phyloP scores from a whole-genome alignment of 2,329 filamentous ascomycete genomes.

The Sporothrix pallida region DNA sequence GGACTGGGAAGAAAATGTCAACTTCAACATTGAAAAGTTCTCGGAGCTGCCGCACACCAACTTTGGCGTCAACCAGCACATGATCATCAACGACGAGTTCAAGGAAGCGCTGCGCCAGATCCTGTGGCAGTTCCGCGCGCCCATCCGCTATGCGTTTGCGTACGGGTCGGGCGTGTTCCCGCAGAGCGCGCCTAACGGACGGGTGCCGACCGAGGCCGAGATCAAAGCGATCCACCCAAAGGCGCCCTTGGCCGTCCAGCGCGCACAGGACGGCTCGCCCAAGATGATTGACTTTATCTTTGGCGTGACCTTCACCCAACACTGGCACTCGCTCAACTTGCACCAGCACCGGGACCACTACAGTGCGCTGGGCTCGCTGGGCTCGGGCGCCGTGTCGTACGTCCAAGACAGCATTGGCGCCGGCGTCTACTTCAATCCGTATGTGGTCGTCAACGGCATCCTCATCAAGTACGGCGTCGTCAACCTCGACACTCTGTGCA shows the following conservation, averaged over 20 bases:
- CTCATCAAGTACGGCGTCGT: slow-evolving; percentile 98
- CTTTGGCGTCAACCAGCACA: slow-evolving; percentile 96
- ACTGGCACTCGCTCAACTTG: slow-evolving; percentile 96
- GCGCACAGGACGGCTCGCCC: slow-evolving; percentile 83
- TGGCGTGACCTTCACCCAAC: slow-evolving; percentile 89
- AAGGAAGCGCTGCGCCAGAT: slow-evolving; percentile 88
- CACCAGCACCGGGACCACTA: slow-evolving; percentile 90
- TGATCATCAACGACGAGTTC: slow-evolving; percentile 93
- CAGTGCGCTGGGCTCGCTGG: slow-evolving; percentile 80
- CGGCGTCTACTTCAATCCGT: slow-evolving; percentile 97
- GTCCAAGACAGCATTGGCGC: slow-evolving; percentile 90
- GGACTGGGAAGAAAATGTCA: slow-evolving; percentile 78
- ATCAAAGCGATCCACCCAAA: slow-evolving; percentile 76
- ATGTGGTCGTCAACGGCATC: slow-evolving; percentile 90
- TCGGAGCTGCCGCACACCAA: slow-evolving; percentile 76
- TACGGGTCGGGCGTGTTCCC: slow-evolving; percentile 97
- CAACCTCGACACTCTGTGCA: slow-evolving; percentile 86
- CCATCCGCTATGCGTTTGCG: slow-evolving; percentile 94
- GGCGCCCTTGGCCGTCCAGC: slow-evolving; percentile 77
- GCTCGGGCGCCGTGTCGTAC: slow-evolving; percentile 81
- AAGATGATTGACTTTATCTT: slow-evolving; percentile 99
- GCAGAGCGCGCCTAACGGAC: slow-evolving; percentile 63
- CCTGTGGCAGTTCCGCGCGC: slow-evolving; percentile 87
- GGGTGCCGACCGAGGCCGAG: slow-evolving; percentile 60
- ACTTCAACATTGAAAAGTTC: slow-evolving; percentile 74